These are phyloP conservation scores for Eimeria zaria DNA, from an alignment of 169 alveolate species.

Conservation along the genomic window DNA sequence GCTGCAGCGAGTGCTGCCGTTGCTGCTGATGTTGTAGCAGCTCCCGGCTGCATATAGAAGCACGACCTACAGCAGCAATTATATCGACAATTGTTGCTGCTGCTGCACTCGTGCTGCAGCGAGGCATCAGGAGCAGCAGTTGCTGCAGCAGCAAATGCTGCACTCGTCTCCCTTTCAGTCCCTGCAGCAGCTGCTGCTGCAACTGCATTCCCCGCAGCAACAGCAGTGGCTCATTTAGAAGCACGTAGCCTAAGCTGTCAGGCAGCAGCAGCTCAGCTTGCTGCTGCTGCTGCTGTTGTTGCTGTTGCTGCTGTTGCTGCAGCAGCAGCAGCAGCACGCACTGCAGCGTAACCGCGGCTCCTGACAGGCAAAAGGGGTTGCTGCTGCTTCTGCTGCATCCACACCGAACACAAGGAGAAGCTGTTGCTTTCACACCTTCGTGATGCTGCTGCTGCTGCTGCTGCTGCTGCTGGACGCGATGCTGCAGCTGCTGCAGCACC, in stretches of 20 bases:
- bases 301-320: not conserved
- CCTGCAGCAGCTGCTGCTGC: slow-evolving; percentile 29
- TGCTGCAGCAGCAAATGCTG: slow-evolving; percentile 30
- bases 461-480: slow-evolving; percentile 3
- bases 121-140: not conserved
- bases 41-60: not conserved
- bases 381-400: slow-evolving; percentile 10
- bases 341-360: not conserved
- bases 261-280: not conserved
- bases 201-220: slow-evolving; percentile 16
- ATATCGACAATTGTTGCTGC: not conserved
- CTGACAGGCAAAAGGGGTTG: not conserved
- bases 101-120: not conserved
- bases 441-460: slow-evolving; percentile 3
- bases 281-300: slow-evolving; percentile 14
- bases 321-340: slow-evolving; percentile 38
- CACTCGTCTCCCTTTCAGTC: not conserved
- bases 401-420: not conserved
- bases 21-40: not conserved
- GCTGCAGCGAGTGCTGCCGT: not conserved
- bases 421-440: not conserved
- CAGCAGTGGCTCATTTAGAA: not conserved
- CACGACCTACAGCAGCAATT: not conserved
- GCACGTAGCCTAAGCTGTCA: not conserved
- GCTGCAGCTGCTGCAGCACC: slow-evolving; percentile 30